phyloP scores from a whole-genome alignment of 768 basidiomycete species.

The Russula emetica region DNA sequence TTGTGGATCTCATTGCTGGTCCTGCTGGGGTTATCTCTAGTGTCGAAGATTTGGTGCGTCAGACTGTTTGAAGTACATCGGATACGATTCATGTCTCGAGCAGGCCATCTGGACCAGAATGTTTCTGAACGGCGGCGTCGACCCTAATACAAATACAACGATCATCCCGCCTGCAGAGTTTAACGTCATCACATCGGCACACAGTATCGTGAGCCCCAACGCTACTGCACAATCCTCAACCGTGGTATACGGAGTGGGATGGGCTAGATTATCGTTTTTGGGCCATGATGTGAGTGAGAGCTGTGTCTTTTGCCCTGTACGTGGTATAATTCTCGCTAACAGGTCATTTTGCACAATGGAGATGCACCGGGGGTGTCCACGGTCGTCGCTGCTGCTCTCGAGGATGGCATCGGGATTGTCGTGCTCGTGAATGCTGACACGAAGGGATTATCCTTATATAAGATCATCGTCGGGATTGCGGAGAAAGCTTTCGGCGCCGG shows the following conservation, averaged over 20 bases:
- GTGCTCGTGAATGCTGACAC: conserved; percentile 29
- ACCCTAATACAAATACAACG: conserved; percentile 32
- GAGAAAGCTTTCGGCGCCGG: not conserved
- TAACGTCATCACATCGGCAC: conserved; percentile 34
- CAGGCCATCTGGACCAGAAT: conserved; percentile 41
- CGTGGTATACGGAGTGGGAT: conserved; percentile 43
- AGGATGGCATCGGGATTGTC: conserved; percentile 37
- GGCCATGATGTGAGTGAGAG: conserved; percentile 40
- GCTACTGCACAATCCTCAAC: conserved; percentile 21
- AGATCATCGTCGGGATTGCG: not conserved
- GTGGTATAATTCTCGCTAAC: not conserved
- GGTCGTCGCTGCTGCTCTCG: conserved; percentile 35
- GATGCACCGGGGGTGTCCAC: conserved; percentile 37
- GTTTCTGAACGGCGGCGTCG: conserved; percentile 37
- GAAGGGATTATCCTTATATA: not conserved
- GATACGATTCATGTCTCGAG: not conserved
- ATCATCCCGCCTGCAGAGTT: conserved; percentile 36
- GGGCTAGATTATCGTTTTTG: conserved; percentile 37
- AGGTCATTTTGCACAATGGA: conserved; percentile 38
- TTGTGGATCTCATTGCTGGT: conserved; percentile 34
- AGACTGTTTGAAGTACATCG: not conserved
- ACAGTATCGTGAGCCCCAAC: conserved; percentile 30
- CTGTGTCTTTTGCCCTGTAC: not conserved
- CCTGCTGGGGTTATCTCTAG: conserved; percentile 44
- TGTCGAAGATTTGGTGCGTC: conserved; percentile 41